These are phyloP conservation scores for Colletotrichum sp. DNA, from an alignment of 2,329 filamentous ascomycete species.

Conservation along the genomic window DNA sequence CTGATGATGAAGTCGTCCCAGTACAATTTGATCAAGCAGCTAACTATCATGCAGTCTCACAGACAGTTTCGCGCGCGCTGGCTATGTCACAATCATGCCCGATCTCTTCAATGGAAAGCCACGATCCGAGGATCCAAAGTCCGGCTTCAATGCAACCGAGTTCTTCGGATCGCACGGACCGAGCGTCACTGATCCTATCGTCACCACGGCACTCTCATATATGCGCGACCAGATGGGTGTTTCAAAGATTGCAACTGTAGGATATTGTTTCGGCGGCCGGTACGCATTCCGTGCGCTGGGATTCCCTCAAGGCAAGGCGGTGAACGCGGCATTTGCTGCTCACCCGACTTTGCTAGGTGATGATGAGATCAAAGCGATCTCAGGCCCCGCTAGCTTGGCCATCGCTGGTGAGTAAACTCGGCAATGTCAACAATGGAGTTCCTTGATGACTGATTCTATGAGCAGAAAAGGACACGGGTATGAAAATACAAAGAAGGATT, in stretches of 20 bases:
- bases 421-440: not conserved
- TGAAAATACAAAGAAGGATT: slow-evolving; percentile 57
- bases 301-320: slow-evolving; percentile 45
- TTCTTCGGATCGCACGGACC: slow-evolving; percentile 46
- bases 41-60: slow-evolving; percentile 44
- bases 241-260: slow-evolving; percentile 58
- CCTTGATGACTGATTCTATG: not conserved
- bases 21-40: not conserved
- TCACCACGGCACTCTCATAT: slow-evolving; percentile 48
- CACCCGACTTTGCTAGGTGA: slow-evolving; percentile 67
- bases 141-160: slow-evolving; percentile 41
- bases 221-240: slow-evolving; percentile 51
- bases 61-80: slow-evolving; percentile 70
- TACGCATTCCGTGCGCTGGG: slow-evolving; percentile 57
- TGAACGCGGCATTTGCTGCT: slow-evolving; percentile 65
- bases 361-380: slow-evolving; percentile 62
- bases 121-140: slow-evolving; percentile 39
- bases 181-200: slow-evolving; percentile 47
- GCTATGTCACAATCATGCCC: slow-evolving; percentile 69
- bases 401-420: slow-evolving; percentile 54
- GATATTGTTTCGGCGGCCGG: slow-evolving; percentile 72
- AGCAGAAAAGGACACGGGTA: slow-evolving; percentile 62
- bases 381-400: slow-evolving; percentile 63
- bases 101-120: slow-evolving; percentile 69
- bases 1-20: accelerated